Evolutionary conservation across 1,284 basidiomycete species (phyloP).

Genomic region (Xanthoconium separans): DNA sequence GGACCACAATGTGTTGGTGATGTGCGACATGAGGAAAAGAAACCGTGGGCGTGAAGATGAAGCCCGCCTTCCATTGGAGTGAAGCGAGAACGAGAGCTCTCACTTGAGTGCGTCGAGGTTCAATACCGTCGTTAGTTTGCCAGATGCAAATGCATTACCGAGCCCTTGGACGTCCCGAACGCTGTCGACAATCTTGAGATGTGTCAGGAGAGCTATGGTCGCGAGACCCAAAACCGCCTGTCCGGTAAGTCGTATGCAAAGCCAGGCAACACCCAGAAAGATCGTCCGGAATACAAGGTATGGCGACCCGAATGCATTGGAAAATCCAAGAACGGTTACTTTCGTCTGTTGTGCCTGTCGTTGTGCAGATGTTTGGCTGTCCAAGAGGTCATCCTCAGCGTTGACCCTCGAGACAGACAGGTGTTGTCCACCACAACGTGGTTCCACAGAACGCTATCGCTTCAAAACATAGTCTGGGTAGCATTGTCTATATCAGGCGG

Average conservation of each 20-base stretch:
- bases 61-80: constrained; percentile 96
- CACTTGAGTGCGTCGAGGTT: constrained; percentile 16
- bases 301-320: constrained; percentile 86
- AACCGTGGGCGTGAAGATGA: too few relatives aligned
- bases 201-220: constrained; percentile 64
- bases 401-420: constrained; percentile 72
- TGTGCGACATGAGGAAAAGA: constrained; percentile 75
- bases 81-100: constrained; percentile 57
- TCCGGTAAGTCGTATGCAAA: constrained; percentile 70
- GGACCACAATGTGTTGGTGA: constrained; percentile 83
- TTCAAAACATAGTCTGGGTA: constrained; percentile 60
- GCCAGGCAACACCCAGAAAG: constrained; percentile 62
- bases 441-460: constrained; percentile 53
- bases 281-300: constrained; percentile 82
- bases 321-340: constrained; percentile 81
- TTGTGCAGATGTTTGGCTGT: constrained; percentile 8
- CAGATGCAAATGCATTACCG: constrained; percentile 46
- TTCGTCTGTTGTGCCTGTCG: constrained; percentile 33
- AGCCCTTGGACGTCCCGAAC: constrained; percentile 69
- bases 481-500: constrained; percentile 53
- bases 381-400: constrained; percentile 16
- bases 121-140: constrained; percentile 40
- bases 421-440: constrained; percentile 67
- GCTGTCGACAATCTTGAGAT: constrained; percentile 79
- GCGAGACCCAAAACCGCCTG: constrained; percentile 74